phyloP scores from a whole-genome alignment of 2,329 filamentous ascomycete genomes.

The Botrytis paeoniae region DNA sequence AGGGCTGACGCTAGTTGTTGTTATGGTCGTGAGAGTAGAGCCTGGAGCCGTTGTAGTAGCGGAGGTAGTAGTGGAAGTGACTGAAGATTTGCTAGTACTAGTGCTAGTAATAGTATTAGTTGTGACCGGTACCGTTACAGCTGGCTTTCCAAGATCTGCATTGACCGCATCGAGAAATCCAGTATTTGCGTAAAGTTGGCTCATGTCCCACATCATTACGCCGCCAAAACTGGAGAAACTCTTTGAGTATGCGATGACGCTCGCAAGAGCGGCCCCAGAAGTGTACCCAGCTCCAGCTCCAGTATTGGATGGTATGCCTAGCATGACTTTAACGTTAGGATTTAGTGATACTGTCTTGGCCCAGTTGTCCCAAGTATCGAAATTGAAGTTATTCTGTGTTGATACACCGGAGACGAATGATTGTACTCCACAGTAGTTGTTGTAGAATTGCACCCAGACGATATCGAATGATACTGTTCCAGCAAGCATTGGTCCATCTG shows the following conservation, averaged over 20 bases:
- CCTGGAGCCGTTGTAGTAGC: slow-evolving; percentile 19
- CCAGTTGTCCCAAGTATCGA: slow-evolving; percentile 64
- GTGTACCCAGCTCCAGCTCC: slow-evolving; percentile 54
- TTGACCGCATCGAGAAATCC: slow-evolving; percentile 47
- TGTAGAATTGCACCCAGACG: slow-evolving; percentile 45
- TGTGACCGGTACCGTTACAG: slow-evolving; percentile 24
- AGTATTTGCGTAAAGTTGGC: slow-evolving; percentile 55
- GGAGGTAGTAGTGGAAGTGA: slow-evolving; percentile 14
- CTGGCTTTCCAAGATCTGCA: slow-evolving; percentile 19
- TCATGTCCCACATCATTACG: slow-evolving; percentile 68
- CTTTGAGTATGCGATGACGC: slow-evolving; percentile 53
- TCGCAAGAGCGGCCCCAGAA: slow-evolving; percentile 44
- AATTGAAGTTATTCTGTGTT: slow-evolving; percentile 57
- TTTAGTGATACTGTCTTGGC: slow-evolving; percentile 57
- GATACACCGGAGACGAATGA: slow-evolving; percentile 46
- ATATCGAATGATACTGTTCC: slow-evolving; percentile 47
- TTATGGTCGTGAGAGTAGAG: slow-evolving; percentile 25
- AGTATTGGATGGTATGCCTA: slow-evolving; percentile 54
- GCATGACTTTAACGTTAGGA: slow-evolving; percentile 56
- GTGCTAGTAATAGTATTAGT: slow-evolving; percentile 22
- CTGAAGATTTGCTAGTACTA: slow-evolving; percentile 14
- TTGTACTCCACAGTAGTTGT: slow-evolving; percentile 56
- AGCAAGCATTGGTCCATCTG: slow-evolving; percentile 55
- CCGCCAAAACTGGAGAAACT: slow-evolving; percentile 61
- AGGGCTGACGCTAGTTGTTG: slow-evolving; percentile 28